Percentiles rank a stretch among this genome's conserved stretches.
These are phyloP conservation scores for Mycena vulgaris DNA, from an alignment of 768 basidiomycete species.

Conservation along the genomic window DNA sequence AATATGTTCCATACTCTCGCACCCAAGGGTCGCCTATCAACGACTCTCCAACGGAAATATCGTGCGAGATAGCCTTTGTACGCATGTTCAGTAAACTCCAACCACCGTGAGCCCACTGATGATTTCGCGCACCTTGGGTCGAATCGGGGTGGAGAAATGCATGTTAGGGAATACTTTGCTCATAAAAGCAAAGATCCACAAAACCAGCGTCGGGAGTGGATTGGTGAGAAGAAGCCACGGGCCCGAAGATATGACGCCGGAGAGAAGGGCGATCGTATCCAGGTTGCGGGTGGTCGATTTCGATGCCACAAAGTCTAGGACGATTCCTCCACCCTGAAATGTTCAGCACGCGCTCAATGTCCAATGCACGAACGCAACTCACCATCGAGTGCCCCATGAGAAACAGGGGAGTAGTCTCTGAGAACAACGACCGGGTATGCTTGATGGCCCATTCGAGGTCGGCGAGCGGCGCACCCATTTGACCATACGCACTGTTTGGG, in stretches of 20 bases:
- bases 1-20: constrained; percentile 6
- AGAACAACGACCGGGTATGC: constrained; percentile 14
- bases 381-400: constrained; percentile 25
- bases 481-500: constrained; percentile 6
- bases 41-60: constrained; percentile 4
- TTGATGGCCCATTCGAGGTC: constrained; percentile 23
- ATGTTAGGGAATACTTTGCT: constrained; percentile 8
- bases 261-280: neutral
- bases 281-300: neutral
- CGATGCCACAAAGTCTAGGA: neutral
- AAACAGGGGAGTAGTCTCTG: neutral
- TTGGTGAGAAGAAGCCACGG: constrained; percentile 13
- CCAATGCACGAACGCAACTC: neutral
- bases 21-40: constrained; percentile 16
- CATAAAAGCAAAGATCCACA: constrained; percentile 4
- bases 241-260: constrained; percentile 9
- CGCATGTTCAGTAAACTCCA: neutral
- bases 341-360: neutral
- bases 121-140: constrained; percentile 9
- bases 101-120: neutral
- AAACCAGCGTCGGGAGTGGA: neutral
- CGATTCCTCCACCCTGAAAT: constrained; percentile 13
- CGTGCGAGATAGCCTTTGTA: constrained; percentile 12
- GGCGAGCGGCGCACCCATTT: neutral
- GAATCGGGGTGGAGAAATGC: constrained; percentile 16